Percentiles rank a stretch among this genome's conserved stretches.
phyloP scores from a whole-genome alignment of 164 flowering plant species.

The Aristolochia californica region DNA sequence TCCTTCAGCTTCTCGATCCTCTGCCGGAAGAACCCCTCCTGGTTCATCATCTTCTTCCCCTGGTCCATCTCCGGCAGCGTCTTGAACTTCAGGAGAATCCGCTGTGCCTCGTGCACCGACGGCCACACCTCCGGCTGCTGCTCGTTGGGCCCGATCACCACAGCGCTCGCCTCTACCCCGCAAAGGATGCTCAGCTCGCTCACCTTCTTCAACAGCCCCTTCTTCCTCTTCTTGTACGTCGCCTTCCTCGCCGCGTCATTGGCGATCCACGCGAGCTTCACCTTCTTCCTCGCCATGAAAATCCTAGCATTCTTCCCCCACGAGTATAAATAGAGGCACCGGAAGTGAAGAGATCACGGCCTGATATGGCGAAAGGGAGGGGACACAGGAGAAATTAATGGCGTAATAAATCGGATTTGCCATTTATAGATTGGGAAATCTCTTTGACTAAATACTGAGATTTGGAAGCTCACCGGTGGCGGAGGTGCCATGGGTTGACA shows the following conservation, averaged over 20 bases:
- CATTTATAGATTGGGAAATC: too few species aligned
- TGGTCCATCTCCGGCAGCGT: conserved; percentile 58
- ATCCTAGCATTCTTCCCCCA: too few species aligned
- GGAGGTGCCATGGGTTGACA: too few species aligned
- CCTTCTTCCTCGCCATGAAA: conserved; percentile 47
- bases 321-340: too few species aligned
- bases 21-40: conserved; percentile 43
- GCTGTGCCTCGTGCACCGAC: conserved; percentile 21
- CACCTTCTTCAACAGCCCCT: conserved; percentile 56
- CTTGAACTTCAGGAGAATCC: conserved; percentile 30
- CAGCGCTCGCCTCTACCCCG: conserved; percentile 12
- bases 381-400: too few species aligned
- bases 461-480: too few species aligned
- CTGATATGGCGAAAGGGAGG: too few species aligned
- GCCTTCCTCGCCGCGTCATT: conserved; percentile 50
- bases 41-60: conserved; percentile 65
- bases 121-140: conserved; percentile 60
- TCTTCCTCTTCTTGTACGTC: conserved; percentile 59
- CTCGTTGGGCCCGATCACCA: conserved; percentile 22
- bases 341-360: too few species aligned
- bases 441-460: too few species aligned
- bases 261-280: conserved; percentile 44
- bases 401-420: too few species aligned
- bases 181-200: conserved; percentile 54
- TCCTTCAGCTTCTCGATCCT: conserved; percentile 35